Evolutionary conservation across 768 basidiomycete genomes (phyloP).

Genomic region (Amanita exitialis): DNA sequence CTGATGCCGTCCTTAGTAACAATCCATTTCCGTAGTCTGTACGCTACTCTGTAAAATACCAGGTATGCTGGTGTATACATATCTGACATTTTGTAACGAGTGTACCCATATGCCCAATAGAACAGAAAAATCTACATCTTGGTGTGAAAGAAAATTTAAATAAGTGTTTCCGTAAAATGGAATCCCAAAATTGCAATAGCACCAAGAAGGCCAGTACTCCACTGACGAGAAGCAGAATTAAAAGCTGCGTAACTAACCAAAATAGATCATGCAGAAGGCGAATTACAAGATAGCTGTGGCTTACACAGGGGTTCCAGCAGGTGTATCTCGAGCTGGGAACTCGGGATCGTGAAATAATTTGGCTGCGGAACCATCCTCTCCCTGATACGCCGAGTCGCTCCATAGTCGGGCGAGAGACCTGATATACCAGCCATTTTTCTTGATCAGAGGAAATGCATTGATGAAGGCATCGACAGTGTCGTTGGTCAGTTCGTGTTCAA

Average conservation of each 20-base stretch:
- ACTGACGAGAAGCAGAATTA: background rate
- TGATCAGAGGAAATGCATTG: slow-evolving; percentile 50
- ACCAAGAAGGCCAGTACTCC: background rate
- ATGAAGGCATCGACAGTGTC: slow-evolving; percentile 60
- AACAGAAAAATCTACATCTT: background rate
- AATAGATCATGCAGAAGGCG: background rate
- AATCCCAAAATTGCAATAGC: background rate
- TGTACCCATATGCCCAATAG: background rate
- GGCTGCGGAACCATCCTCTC: slow-evolving; percentile 23
- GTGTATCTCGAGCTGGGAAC: background rate
- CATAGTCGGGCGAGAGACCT: slow-evolving; percentile 40
- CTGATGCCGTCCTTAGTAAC: background rate
- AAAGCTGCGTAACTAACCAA: background rate
- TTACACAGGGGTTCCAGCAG: background rate
- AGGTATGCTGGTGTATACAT: background rate
- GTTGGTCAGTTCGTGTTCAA: slow-evolving; percentile 75
- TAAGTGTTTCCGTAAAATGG: background rate
- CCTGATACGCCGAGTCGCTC: slow-evolving; percentile 34
- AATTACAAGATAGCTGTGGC: background rate
- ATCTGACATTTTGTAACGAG: background rate
- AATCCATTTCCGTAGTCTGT: background rate
- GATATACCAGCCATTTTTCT: slow-evolving; percentile 61
- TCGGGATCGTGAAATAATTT: background rate
- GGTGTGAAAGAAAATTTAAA: background rate
- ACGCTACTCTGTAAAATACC: background rate